These are phyloP conservation scores for Verticillium zaregamsianum DNA, from an alignment of 2,329 filamentous ascomycete species.

Conservation along the genomic window DNA sequence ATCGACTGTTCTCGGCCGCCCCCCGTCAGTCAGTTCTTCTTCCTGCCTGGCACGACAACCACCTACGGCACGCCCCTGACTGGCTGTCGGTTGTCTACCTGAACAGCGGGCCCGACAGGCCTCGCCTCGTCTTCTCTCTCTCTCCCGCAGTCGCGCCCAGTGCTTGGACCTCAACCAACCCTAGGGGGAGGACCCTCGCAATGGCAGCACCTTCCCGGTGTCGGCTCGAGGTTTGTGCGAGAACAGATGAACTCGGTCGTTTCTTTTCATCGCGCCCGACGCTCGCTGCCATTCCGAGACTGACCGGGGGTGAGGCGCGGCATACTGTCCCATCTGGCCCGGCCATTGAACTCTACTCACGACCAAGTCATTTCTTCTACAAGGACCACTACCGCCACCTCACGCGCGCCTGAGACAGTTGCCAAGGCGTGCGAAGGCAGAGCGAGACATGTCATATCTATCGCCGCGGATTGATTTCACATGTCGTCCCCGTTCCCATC, in stretches of 20 bases:
- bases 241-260: too few relatives aligned
- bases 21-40: neutral
- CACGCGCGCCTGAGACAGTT: neutral
- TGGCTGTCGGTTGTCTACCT: neutral
- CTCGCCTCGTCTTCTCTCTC: neutral
- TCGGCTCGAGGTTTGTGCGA: too few relatives aligned
- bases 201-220: too few relatives aligned
- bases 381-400: neutral
- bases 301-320: neutral
- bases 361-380: neutral
- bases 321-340: neutral
- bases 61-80: neutral
- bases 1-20: neutral
- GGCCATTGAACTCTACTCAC: neutral
- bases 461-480: neutral
- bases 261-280: too few relatives aligned
- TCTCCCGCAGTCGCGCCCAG: neutral
- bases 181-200: neutral
- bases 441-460: neutral
- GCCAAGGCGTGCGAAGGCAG: neutral
- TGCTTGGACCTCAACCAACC: neutral
- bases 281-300: neutral
- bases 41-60: neutral
- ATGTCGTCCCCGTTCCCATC: neutral
- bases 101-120: neutral